Percentiles rank a stretch among this genome's conserved stretches.
phyloP scores from a whole-genome alignment of 768 basidiomycete genomes.

The Lactarius trivialis region DNA sequence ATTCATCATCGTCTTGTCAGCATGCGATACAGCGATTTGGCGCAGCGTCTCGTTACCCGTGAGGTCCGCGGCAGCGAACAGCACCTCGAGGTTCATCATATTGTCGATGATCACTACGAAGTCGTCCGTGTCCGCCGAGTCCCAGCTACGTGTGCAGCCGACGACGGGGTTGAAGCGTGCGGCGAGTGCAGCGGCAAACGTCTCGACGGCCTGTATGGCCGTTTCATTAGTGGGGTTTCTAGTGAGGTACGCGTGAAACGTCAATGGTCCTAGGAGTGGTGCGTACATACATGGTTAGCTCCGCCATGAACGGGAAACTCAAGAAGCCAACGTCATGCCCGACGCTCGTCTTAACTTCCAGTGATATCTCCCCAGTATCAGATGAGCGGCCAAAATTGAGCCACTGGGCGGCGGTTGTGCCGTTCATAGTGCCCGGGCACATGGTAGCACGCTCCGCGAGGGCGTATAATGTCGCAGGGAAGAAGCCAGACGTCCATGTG shows the following conservation, averaged over 20 bases:
- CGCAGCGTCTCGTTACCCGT: slow-evolving; percentile 54
- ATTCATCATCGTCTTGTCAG: slow-evolving; percentile 59
- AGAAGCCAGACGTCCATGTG: slow-evolving; percentile 66
- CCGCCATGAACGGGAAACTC: slow-evolving; percentile 61
- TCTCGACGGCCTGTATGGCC: slow-evolving; percentile 47
- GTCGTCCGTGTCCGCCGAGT: slow-evolving; percentile 48
- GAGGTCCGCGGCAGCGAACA: slow-evolving; percentile 32
- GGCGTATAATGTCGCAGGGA: slow-evolving; percentile 54
- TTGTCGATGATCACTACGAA: slow-evolving; percentile 73
- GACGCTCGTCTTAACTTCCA: slow-evolving; percentile 41
- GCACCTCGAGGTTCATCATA: slow-evolving; percentile 68
- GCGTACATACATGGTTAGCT: slow-evolving; percentile 53
- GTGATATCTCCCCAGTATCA: slow-evolving; percentile 45
- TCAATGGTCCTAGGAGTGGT: slow-evolving; percentile 9
- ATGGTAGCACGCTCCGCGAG: slow-evolving; percentile 46
- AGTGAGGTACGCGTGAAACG: background rate
- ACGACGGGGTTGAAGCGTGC: slow-evolving; percentile 51
- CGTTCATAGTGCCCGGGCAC: slow-evolving; percentile 36
- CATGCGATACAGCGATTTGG: slow-evolving; percentile 57
- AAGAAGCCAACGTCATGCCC: slow-evolving; percentile 70
- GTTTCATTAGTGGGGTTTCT: slow-evolving; percentile 55
- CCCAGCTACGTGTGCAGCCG: slow-evolving; percentile 68
- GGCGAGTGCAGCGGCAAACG: slow-evolving; percentile 52
- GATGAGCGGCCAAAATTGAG: slow-evolving; percentile 45
- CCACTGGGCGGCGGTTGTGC: slow-evolving; percentile 48